These are phyloP conservation scores for Crithidia expoeki DNA, from an alignment of 208 protist species.

Conservation along the genomic window DNA sequence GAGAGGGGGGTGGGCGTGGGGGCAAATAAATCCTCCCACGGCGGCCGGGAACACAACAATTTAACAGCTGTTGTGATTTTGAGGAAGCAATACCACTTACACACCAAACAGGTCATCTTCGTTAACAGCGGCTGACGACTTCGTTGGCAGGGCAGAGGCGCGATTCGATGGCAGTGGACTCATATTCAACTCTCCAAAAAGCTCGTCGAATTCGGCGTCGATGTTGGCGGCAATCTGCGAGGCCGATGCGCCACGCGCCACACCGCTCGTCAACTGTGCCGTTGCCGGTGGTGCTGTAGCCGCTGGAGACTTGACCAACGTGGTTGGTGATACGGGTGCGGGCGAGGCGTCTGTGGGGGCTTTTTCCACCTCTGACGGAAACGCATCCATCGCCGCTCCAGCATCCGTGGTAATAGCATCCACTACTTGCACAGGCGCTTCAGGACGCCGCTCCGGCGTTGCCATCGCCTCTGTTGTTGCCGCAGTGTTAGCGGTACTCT, in stretches of 20 bases:
- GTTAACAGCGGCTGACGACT: slow-evolving; percentile 8
- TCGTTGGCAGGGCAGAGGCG: slow-evolving; percentile 1
- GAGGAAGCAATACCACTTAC: background rate
- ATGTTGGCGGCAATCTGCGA: slow-evolving; percentile 37
- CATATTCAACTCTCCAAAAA: slow-evolving; percentile 51
- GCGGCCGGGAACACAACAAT: no score
- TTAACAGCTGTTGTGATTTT: no score
- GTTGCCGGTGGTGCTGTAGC: background rate
- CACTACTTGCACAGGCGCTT: background rate
- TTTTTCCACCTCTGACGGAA: background rate
- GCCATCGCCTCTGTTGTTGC: background rate
- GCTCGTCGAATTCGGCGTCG: slow-evolving; percentile 78
- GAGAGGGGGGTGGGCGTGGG: no score
- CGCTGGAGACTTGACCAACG: background rate
- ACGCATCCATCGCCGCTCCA: background rate
- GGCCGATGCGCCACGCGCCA: slow-evolving; percentile 2
- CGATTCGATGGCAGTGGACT: slow-evolving; percentile 1
- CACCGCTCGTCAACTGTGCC: background rate
- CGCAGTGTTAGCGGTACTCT: background rate
- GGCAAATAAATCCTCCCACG: no score
- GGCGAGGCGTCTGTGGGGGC: background rate
- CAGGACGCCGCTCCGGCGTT: background rate
- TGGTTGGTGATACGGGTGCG: slow-evolving; percentile 2
- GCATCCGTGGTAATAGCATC: background rate
- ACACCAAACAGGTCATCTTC: slow-evolving; percentile 18